Evolutionary conservation across 2,329 filamentous ascomycete genomes (phyloP), one percentile per base, ranked within the genome.

Genomic region (Clarireedia hainanense): DNA sequence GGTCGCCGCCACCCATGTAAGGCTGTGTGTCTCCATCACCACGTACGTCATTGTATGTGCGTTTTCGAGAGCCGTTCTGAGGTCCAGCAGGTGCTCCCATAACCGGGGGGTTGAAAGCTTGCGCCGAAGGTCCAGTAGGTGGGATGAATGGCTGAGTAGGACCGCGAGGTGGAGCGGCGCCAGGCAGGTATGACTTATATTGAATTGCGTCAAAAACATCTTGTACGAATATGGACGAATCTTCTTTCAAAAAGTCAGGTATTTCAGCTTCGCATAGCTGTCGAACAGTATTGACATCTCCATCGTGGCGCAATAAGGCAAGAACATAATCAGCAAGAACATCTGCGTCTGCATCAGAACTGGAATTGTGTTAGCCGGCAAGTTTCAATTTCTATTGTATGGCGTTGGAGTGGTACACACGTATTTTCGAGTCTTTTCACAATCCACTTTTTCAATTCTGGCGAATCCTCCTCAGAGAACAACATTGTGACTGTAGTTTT

Each of bases 241-340:
- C 82, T 65, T 89, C 84, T 64, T 81, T 81, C 17, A 92, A 72
- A 67, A 92, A 92, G 67, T 91, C 88, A 2, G 81, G 79, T 42
- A 92, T 83, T 69, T 90, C 85, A 52, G 81, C 76, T 66, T 88
- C 77, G 70, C 86, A 90, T 51, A 86, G 80, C 63, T 78, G 74
- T 65, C 83, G 80, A 53, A 91, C 83, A 20, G 80, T 76, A n/a
- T 78, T 76, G 42, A 79, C 74, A 50, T 82, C 76, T 59, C 85
- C 85, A 61, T 90, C 86, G 59, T 87, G 84, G 54, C 81, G 80
- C 47, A 92, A 73, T 20, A 94, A 79, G 6, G 87, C 88, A 59
- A 91, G 77, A n/a, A 92, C 85, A 68, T 91, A 94, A 64, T 94
- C 89, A 47, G 88, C 88, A 3, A 94, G 82, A 5, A 92, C 87